Conservation (phyloP, 176 grass and related monocot genomes). For the Eragrostis nindensis region DNA sequence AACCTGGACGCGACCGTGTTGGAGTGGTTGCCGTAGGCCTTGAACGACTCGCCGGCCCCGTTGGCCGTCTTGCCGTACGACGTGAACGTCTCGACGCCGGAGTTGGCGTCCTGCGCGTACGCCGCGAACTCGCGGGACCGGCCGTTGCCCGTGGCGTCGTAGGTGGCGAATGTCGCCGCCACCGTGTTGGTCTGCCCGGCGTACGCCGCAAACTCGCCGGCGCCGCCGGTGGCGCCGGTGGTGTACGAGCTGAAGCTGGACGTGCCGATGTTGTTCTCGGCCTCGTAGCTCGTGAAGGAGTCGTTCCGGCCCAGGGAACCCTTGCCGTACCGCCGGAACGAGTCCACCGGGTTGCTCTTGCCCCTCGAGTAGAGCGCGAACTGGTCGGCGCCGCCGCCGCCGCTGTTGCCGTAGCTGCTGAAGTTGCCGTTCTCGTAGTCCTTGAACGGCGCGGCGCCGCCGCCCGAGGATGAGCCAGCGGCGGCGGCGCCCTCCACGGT, state of each 20-base stretch:
- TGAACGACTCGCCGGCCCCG: conserved; percentile 42
- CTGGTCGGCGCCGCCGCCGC: conserved; percentile 38
- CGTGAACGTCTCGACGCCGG: conserved; percentile 52
- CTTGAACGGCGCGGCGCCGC: conserved; percentile 34
- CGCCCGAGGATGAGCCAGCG: neutral
- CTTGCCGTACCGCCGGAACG: conserved; percentile 58
- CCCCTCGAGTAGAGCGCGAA: conserved; percentile 50
- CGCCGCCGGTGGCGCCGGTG: conserved; percentile 43
- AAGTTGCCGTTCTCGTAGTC: conserved; percentile 60
- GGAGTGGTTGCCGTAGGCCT: conserved; percentile 53
- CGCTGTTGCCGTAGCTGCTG: conserved; percentile 60
- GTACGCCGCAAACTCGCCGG: conserved; percentile 46
- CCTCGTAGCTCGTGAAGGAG: conserved; percentile 58
- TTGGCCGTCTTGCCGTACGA: conserved; percentile 51
- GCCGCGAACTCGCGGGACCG: conserved; percentile 37
- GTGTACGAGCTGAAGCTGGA: conserved; percentile 62
- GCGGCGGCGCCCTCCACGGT: neutral
- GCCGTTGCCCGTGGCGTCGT: conserved; percentile 51
- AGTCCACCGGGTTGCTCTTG: conserved; percentile 41
- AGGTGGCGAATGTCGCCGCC: conserved; percentile 44
- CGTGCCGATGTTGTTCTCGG: conserved; percentile 46
- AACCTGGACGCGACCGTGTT: conserved; percentile 55
- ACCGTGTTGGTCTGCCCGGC: conserved; percentile 42
- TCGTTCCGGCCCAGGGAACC: conserved; percentile 43
- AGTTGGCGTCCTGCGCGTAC: conserved; percentile 60